Percentiles rank a stretch among this genome's conserved stretches.
phyloP scores from a whole-genome alignment of 306 rosid species.

The Erythrophleum fordii region DNA sequence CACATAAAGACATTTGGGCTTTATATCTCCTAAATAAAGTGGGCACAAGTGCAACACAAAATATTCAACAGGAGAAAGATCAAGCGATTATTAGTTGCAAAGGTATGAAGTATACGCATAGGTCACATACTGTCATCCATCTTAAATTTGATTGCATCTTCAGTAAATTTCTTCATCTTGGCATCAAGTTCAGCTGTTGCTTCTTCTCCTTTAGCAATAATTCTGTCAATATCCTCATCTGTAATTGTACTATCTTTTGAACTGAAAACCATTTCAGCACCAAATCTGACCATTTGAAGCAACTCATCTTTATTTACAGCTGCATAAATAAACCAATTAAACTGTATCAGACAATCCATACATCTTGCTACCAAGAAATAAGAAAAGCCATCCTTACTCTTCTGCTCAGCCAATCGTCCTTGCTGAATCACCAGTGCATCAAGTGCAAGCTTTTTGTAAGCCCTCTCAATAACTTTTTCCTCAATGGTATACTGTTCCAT shows the following conservation, averaged over 20 bases:
- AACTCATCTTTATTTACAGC: slow-evolving; percentile 98
- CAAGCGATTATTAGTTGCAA: slow-evolving; percentile 5
- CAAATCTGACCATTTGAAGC: slow-evolving; percentile 98
- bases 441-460: slow-evolving; percentile 98
- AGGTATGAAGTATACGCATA: not conserved
- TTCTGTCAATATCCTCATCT: slow-evolving; percentile 96
- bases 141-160: slow-evolving; percentile 97
- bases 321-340: slow-evolving; percentile 44
- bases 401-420: slow-evolving; percentile 98
- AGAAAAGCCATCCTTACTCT: slow-evolving; percentile 54
- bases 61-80: slow-evolving; percentile 3
- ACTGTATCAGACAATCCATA: slow-evolving; percentile 10
- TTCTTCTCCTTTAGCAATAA: slow-evolving; percentile 97
- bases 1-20: not conserved
- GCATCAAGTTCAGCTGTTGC: slow-evolving; percentile 98
- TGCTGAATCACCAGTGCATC: slow-evolving; percentile 99
- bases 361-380: not conserved
- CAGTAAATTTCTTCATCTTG: slow-evolving; percentile 99
- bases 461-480: slow-evolving; percentile 99
- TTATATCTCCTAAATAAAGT: slow-evolving; percentile 1
- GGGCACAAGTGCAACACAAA: not conserved
- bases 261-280: slow-evolving; percentile 99
- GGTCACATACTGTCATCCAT: slow-evolving; percentile 92
- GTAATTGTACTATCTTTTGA: slow-evolving; percentile 97
- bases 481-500: slow-evolving; percentile 83